These are phyloP conservation scores for Sutorius australiensis DNA, from an alignment of 768 basidiomycete genomes.

Conservation along the genomic window DNA sequence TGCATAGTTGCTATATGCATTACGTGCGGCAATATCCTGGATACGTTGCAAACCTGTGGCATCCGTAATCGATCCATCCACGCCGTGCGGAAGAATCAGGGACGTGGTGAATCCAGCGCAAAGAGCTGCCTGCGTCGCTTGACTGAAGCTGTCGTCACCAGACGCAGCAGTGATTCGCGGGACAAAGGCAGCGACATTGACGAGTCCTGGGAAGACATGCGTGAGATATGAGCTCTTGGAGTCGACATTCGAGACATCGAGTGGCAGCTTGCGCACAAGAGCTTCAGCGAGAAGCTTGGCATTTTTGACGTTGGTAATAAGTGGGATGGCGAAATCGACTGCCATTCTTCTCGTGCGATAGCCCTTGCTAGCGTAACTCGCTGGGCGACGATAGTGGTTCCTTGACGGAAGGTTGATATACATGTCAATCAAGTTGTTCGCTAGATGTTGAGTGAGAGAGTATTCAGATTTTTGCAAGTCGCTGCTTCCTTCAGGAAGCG, in stretches of 20 bases:
- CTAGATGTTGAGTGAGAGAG: conserved; percentile 93
- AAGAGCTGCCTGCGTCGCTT: conserved; percentile 76
- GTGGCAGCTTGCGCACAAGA: conserved; percentile 79
- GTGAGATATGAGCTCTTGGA: conserved; percentile 92
- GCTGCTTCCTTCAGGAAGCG: conserved; percentile 68
- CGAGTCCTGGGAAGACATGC: conserved; percentile 84
- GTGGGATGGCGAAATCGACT: conserved; percentile 94
- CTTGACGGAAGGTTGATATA: conserved; percentile 99
- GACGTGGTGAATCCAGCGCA: conserved; percentile 88
- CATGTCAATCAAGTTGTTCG: conserved; percentile 97
- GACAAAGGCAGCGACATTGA: conserved; percentile 86
- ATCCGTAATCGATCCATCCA: conserved; percentile 62
- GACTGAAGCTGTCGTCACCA: conserved; percentile 49
- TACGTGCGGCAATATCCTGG: conserved; percentile 55
- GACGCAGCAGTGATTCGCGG: conserved; percentile 59
- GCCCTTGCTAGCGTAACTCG: conserved; percentile 95
- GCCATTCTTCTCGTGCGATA: conserved; percentile 98
- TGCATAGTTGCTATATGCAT: conserved; percentile 85
- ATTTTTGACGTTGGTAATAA: conserved; percentile 98
- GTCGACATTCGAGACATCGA: conserved; percentile 88
- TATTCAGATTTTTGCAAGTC: conserved; percentile 94
- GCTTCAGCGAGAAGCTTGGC: conserved; percentile 96
- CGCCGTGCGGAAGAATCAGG: conserved; percentile 71
- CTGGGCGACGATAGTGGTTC: conserved; percentile 95
- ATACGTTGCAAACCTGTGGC: conserved; percentile 64